Base-by-base conservation (phyloP, 2,329 filamentous ascomycete species). In the Aciculosporium take region DNA sequence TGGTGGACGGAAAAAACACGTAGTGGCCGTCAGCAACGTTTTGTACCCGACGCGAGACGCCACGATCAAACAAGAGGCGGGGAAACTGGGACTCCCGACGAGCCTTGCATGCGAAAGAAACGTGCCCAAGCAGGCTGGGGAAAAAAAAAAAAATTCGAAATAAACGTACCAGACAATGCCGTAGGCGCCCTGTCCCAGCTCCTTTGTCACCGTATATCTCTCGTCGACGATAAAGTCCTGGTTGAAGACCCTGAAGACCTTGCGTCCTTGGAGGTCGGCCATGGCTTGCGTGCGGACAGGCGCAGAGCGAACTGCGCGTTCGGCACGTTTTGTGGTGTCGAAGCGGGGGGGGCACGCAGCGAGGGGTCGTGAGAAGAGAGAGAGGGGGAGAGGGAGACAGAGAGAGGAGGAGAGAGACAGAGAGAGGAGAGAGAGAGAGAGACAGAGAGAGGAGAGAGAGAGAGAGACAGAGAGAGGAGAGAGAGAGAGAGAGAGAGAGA, bases 231-330 rank as follows among this genome's bases (percentile, higher is more conserved):
- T 80, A 61, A 98, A 98, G 69, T 98, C 91, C 61, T 98, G 91
- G 72, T 95, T 95, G 69, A 98, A 98, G 62, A 98, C 88, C 79
- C 94, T 94, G 75, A 94, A 95, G 64, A 89, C 77, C 74, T 94
- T 95, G 66, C 87, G 81, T 58, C 63, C 61, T 50, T 66, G 56
- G 34, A 66, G 58, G 45, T 66, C 63, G 44, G 56, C 52, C 63
- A 65, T 65, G 52, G 45, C 53, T 51, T 40, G 37, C 35, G 33
- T 39, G 31, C 32, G 32, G 31, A 23, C 18, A 25, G 13, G 30
- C 29, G 20, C 37, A 25, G 29, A 18, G n/a, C 35, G 17, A 20
- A 12, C 30, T 39, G 34, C 34, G 27, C 28, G 27, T 38, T 25
- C 24, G 21, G 28, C 21, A 21, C 17, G n/a, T 20, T 21, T 24